Base-by-base conservation (phyloP, 2,329 filamentous ascomycete species). In the Zasmidium angulare region DNA sequence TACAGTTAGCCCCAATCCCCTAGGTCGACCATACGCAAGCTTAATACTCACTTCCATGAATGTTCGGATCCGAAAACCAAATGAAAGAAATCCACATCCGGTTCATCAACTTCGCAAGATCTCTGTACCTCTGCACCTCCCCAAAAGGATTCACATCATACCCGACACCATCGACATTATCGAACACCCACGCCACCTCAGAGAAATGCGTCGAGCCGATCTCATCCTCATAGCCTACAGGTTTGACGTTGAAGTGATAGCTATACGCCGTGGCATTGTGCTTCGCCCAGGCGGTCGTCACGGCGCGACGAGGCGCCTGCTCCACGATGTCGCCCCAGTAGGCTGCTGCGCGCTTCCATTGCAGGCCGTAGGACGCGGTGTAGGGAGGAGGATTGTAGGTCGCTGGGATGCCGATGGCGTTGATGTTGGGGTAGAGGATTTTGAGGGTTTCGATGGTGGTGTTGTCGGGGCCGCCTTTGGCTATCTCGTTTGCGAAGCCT, bases 401-500 rank as follows among this genome's bases (percentile, higher is more conserved):
- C 17, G 48, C 48, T 22, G 48, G 48, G 24, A 50, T 50, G 12
- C 48, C 48, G 24, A 50, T 24, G 19, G 48, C 48, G 19, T 50
- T 50, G 48, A 50, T 50, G 22, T 50, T 19, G 2, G 48, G 48
- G 14, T 50, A 50, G 3, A 50, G 22, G 24, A 29, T 10, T 24
- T 50, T 23, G 22, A 50, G 21, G 12, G 21, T 50, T 50, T 50
- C 48, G 48, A 50, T 50, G 12, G 48, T 50, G 14, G 19, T 10
- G 22, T 23, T 6, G 22, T 50, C 48, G 17, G 48, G 48, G 2
- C 48, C 48, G 21, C 48, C 48, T 50, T 50, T 50, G 48, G 48
- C 2, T 2, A 50, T 50, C 20, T 50, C 36, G 11, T 17, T 7
- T 3, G 36, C 36, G 2, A 82, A 72, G 21, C 79, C 78, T 3